Base-by-base conservation (phyloP, 345 rosid species). In the Hypericum perforatum region DNA sequence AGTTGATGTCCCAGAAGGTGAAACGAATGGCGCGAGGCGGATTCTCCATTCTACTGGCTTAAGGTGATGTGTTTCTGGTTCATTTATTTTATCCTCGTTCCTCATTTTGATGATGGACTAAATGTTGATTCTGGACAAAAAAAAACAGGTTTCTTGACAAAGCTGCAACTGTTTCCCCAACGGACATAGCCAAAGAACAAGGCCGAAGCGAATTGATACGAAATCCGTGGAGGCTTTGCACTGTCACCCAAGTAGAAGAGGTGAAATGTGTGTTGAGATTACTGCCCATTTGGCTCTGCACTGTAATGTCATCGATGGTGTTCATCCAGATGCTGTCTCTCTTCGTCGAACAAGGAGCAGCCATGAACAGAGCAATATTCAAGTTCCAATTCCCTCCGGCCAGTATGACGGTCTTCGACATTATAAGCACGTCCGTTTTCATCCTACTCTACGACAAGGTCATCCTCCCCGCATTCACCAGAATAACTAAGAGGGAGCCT, bases 331-430 rank as follows among this genome's bases (percentile, higher is more conserved):
- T 63, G 66, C 53, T 71, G 0, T 66, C 76, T 42, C 73, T 74
- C 46, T 68, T 74, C 22, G 67, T 68, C n/a, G 63, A 68, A 55
- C 79, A 74, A 59, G 69, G 77, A 2, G 66, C 77, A n/a, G 82
- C 79, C 54, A 65, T 61, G 75, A 47, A 63, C 61, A 53, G 55
- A 5, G 41, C 49, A 41, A 49, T 61, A 58, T 63, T 61, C 0
- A 55, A 38, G 15, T 65, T 74, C 37, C 63, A 66, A 0, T 40
- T 61, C 62, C 82, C 76, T 43, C 82, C 77, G 0, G 75, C 73
- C 3, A 60, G 75, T 57, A 60, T 74, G 79, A 60, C 71, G 7
- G 71, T 57, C 42, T 71, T 73, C n/a, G 65, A 69, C 56, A 71
- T 74, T 6, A 41, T 63, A 9, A 45, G 56, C 70, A 58, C 71